These are phyloP conservation scores for Coccomyxa sp. DNA, from an alignment of 139 green algal genomes.

Conservation along the genomic window DNA sequence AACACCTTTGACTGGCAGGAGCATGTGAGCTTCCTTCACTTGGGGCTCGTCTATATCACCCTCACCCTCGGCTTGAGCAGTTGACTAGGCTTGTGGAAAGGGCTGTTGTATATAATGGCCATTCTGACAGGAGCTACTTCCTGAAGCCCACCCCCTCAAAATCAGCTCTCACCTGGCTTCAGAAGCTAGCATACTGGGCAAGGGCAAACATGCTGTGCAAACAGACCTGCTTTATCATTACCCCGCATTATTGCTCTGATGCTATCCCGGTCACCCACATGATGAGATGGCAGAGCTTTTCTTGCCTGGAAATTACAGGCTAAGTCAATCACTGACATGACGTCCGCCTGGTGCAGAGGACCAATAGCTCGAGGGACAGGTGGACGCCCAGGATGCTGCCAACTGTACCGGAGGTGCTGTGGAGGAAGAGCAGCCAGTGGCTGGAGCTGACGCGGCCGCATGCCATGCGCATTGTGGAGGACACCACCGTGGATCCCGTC, in stretches of 20 bases:
- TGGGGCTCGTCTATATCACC: too few species aligned
- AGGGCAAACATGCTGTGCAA: background rate
- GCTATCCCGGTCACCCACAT: background rate
- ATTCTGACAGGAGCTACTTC: too few species aligned
- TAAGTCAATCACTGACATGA: background rate
- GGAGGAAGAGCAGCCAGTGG: constrained; percentile 32
- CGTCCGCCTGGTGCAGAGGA: background rate
- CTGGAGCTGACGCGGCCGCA: constrained; percentile 21
- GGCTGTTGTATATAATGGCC: too few species aligned
- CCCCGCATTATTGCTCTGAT: background rate
- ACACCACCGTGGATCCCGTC: constrained; percentile 11
- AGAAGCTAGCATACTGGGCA: background rate
- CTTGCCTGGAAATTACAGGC: too few species aligned
- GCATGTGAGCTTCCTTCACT: too few species aligned
- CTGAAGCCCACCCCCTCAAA: too few species aligned
- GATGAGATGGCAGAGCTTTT: background rate
- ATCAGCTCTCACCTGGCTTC: too few species aligned
- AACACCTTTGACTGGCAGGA: background rate
- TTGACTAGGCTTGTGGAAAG: too few species aligned
- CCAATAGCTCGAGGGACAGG: background rate
- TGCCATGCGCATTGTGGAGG: constrained; percentile 5
- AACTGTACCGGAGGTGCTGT: constrained; percentile 3
- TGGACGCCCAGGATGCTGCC: constrained; percentile 5
- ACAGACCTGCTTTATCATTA: too few species aligned
- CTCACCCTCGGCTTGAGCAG: too few species aligned